Evolutionary conservation across 495 filamentous ascomycete genomes (phyloP).

Genomic region (Aspergillus incahuasiensis): DNA sequence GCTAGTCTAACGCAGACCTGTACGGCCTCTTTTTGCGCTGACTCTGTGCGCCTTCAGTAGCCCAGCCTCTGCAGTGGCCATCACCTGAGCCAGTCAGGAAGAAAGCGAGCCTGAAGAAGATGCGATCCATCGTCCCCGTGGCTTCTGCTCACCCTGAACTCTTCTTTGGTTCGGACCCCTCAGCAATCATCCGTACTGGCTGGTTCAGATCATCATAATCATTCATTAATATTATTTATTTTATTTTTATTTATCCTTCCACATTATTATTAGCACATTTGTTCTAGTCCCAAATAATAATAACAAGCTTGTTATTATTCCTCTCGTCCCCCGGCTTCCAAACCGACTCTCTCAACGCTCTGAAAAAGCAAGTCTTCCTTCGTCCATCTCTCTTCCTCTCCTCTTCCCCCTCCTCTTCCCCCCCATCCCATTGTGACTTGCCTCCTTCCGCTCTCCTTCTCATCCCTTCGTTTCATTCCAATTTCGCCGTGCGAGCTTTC

Average conservation of each 20-base stretch:
- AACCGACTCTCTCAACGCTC: constrained; percentile 14
- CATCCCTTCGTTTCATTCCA: constrained; percentile 34
- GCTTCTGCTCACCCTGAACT: constrained; percentile 18
- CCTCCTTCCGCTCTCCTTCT: constrained; percentile 18
- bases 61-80: constrained; percentile 5
- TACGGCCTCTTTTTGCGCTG: constrained; percentile 6
- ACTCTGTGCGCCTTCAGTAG: constrained; percentile 1
- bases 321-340: constrained; percentile 3
- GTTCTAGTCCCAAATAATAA: constrained; percentile 11
- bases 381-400: neutral
- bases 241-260: constrained; percentile 15
- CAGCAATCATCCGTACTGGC: constrained; percentile 6
- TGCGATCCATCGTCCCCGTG: neutral
- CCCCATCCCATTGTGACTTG: constrained; percentile 15
- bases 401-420: constrained; percentile 5
- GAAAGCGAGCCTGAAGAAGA: neutral
- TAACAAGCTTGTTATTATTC: constrained; percentile 18
- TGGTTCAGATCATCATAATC: constrained; percentile 16
- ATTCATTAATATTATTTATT: constrained; percentile 13
- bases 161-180: constrained; percentile 17
- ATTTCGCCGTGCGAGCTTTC: constrained; percentile 39
- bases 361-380: constrained; percentile 20
- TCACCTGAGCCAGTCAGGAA: constrained; percentile 8
- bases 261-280: constrained; percentile 16
- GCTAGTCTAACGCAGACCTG: neutral